Conservation (phyloP, 1,139 yeast species). For the Blastobotrys petasosporus region DNA sequence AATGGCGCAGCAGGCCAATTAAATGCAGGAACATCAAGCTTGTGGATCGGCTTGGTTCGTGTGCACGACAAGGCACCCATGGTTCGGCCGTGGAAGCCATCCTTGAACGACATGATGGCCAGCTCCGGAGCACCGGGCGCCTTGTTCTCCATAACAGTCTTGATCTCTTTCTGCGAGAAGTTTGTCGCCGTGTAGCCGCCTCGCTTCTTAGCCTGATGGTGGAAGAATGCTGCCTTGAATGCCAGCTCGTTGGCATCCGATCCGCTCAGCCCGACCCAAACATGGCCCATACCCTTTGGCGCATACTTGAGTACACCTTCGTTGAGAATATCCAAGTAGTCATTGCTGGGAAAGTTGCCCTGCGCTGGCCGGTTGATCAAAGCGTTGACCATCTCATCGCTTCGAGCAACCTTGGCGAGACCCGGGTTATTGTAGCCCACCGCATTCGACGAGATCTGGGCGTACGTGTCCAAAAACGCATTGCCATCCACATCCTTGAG, state of each 20-base stretch:
- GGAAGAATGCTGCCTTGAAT: slow-evolving; percentile 76
- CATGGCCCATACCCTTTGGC: slow-evolving; percentile 27
- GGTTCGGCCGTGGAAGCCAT: slow-evolving; percentile 78
- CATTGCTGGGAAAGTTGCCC: slow-evolving; percentile 67
- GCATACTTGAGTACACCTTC: slow-evolving; percentile 35
- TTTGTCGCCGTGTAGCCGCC: slow-evolving; percentile 37
- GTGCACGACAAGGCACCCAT: slow-evolving; percentile 77
- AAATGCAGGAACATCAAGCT: slow-evolving; percentile 77
- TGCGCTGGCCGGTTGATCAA: slow-evolving; percentile 72
- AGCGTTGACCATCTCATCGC: slow-evolving; percentile 60
- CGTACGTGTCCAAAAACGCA: slow-evolving; percentile 59
- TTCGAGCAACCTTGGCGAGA: slow-evolving; percentile 53
- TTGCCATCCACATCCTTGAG: slow-evolving; percentile 69
- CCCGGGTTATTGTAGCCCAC: slow-evolving; percentile 77
- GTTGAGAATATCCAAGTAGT: slow-evolving; percentile 51
- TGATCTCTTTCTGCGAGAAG: slow-evolving; percentile 56
- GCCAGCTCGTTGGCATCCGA: slow-evolving; percentile 84
- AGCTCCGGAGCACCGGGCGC: slow-evolving; percentile 72
- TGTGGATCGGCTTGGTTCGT: slow-evolving; percentile 76
- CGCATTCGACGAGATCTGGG: slow-evolving; percentile 73
- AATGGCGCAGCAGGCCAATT: slow-evolving; percentile 85
- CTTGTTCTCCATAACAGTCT: slow-evolving; percentile 56
- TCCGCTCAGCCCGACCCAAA: slow-evolving; percentile 74
- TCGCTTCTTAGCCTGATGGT: slow-evolving; percentile 60
- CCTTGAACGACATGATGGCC: slow-evolving; percentile 65